These are phyloP conservation scores for Solanum chacoense DNA, from an alignment of 305 asterid genomes.

Conservation along the genomic window DNA sequence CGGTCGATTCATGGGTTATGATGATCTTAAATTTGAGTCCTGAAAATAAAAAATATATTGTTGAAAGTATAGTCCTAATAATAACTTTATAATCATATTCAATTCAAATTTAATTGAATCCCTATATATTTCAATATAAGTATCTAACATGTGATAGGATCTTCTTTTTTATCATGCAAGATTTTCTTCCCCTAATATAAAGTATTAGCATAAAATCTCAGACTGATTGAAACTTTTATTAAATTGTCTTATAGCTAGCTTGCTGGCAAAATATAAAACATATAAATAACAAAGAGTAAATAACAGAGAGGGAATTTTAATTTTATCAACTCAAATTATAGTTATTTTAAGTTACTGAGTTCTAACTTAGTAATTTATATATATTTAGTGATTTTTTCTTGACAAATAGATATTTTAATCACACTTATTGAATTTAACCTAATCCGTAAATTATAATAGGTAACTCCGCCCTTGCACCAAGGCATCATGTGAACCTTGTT, in stretches of 20 bases:
- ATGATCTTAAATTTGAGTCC: not conserved
- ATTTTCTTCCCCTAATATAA: not conserved
- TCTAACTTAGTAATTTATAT: not conserved
- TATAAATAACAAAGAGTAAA: not conserved
- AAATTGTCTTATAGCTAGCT: not conserved
- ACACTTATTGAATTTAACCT: accelerated
- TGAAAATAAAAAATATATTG: not conserved
- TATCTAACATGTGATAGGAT: not conserved
- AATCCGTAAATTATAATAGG: not conserved
- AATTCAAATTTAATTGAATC: not conserved
- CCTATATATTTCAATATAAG: not conserved
- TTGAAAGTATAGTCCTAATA: not conserved
- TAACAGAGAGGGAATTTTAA: not conserved
- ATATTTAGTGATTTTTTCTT: not conserved
- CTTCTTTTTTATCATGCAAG: not conserved
- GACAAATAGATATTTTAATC: not conserved
- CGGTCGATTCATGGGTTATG: not conserved
- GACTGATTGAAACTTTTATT: not conserved
- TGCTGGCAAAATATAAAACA: not conserved
- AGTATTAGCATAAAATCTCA: not conserved
- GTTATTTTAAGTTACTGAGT: not conserved
- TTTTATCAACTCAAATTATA: not conserved
- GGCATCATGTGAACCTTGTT: not conserved
- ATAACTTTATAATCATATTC: not conserved
- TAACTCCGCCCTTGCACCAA: not conserved